These are phyloP conservation scores for Penicillium maclennaniae DNA, from an alignment of 495 filamentous ascomycete genomes.

Conservation along the genomic window DNA sequence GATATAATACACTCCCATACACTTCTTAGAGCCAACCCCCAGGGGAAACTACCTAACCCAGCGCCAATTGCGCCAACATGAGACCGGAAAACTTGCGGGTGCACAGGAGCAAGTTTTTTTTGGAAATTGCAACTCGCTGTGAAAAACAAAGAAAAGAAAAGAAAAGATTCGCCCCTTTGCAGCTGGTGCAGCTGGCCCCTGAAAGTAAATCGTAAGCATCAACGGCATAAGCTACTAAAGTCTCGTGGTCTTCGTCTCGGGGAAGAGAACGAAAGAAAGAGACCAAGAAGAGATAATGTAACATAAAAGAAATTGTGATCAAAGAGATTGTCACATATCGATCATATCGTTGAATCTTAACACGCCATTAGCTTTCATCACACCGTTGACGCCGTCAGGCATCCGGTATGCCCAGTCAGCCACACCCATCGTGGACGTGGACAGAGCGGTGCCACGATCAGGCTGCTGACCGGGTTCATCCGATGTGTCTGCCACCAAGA, in stretches of 20 bases:
- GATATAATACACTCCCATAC: slow-evolving; percentile 14
- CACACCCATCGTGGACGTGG: slow-evolving; percentile 42
- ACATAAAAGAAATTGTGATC: slow-evolving; percentile 1
- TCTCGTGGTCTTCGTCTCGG: slow-evolving; percentile 23
- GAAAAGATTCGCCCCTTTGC: background rate
- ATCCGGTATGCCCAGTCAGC: slow-evolving; percentile 46
- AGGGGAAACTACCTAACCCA: slow-evolving; percentile 12
- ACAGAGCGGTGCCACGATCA: slow-evolving; percentile 42
- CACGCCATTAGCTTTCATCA: slow-evolving; percentile 80
- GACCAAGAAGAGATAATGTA: background rate
- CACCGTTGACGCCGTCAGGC: slow-evolving; percentile 75
- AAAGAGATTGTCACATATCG: slow-evolving; percentile 62
- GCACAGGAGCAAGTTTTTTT: slow-evolving; percentile 6
- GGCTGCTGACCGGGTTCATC: slow-evolving; percentile 34
- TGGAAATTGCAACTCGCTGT: slow-evolving; percentile 3
- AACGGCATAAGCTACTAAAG: slow-evolving; percentile 13
- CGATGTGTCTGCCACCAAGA: slow-evolving; percentile 86
- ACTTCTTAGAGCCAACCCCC: slow-evolving; percentile 6
- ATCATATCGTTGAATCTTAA: slow-evolving; percentile 91
- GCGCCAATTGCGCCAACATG: slow-evolving; percentile 10
- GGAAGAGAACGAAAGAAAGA: slow-evolving; percentile 1
- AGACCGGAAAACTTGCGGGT: background rate
- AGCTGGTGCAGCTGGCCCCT: background rate
- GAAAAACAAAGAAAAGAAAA: background rate
- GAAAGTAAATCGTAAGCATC: slow-evolving; percentile 12